Base-by-base conservation (phyloP, 257 asterid species). In the Penstemon barbatus region DNA sequence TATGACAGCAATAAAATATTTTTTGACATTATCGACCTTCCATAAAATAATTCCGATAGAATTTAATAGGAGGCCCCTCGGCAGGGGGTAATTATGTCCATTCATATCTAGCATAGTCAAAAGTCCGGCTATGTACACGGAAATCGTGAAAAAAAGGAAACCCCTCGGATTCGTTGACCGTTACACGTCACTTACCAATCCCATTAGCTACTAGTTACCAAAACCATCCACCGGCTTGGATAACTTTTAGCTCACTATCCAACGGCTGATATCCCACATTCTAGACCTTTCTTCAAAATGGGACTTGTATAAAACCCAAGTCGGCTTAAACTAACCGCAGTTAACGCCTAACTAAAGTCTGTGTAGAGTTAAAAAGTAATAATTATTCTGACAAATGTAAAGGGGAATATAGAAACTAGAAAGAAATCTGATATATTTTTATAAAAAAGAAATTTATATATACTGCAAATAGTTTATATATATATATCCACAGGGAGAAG, bases 161-260 rank as follows among this genome's bases (percentile, higher is more conserved):
- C 39, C 63, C 79, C 78, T 40, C 40, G 68, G 75, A 76, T 81
- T 76, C 76, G 84, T 69, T 73, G 83, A 65, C 69, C 74, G 52
- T 54, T 80, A 61, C 90, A 82, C 81, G 80, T 77, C 87, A 74
- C 11, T 1, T 3, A 50, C 95, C 90, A 87, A 84, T 84, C 81
- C 33, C 1, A 0, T 38, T 57, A 56, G 53, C 63, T 65, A 88
- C 91, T 86, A 89, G 82, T 81, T 79, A 71, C 43, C 15, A 12
- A 40, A 7, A 3, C 13, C 9, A 53, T 3, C 44, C 55, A 38
- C 74, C 77, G 73, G 46, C 4, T 44, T 1, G 0, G 63, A 85
- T 81, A 43, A 8, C 12, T 76, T 52, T 54, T 0, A 3, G 3
- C 2, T 46, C 44, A 4, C 7, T 8, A 82, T 78, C 89, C 87